These are phyloP conservation scores for Boehmeria nivea DNA, from an alignment of 306 rosid genomes.

Conservation along the genomic window DNA sequence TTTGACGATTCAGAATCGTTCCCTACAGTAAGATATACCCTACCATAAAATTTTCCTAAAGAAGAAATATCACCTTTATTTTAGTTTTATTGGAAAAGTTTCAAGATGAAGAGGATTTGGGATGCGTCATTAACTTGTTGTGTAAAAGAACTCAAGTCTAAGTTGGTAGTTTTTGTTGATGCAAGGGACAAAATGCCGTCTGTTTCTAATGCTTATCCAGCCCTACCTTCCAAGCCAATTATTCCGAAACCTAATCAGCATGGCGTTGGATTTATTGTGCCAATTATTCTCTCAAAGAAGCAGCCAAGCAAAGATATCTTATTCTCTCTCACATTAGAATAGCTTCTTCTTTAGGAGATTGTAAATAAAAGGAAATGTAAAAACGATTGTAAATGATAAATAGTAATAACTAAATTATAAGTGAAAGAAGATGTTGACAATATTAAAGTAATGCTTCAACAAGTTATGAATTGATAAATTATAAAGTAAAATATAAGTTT, in stretches of 20 bases:
- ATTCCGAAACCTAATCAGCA: slow-evolving; percentile 9
- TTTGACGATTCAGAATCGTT: no score
- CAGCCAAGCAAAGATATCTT: not conserved
- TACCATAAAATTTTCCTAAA: no score
- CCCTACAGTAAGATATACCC: no score
- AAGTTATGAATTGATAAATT: no score
- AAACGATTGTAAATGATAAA: not conserved
- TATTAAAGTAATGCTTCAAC: no score
- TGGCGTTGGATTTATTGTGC: not conserved
- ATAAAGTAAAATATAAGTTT: no score
- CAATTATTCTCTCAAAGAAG: not conserved
- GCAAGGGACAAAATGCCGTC: no score
- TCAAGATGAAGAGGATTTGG: not conserved
- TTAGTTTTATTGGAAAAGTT: not conserved
- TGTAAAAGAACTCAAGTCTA: not conserved
- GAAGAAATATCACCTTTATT: no score
- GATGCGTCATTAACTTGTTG: not conserved
- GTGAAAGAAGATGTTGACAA: no score
- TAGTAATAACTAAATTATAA: no score
- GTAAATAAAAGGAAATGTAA: no score
- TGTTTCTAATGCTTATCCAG: not conserved
- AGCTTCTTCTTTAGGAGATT: no score
- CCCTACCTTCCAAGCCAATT: slow-evolving; percentile 1
- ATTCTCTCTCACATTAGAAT: not conserved
- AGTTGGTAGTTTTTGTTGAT: not conserved